Evolutionary conservation across 2,329 filamentous ascomycete species (phyloP).

Genomic region (Pseudogymnoascus sp.): DNA sequence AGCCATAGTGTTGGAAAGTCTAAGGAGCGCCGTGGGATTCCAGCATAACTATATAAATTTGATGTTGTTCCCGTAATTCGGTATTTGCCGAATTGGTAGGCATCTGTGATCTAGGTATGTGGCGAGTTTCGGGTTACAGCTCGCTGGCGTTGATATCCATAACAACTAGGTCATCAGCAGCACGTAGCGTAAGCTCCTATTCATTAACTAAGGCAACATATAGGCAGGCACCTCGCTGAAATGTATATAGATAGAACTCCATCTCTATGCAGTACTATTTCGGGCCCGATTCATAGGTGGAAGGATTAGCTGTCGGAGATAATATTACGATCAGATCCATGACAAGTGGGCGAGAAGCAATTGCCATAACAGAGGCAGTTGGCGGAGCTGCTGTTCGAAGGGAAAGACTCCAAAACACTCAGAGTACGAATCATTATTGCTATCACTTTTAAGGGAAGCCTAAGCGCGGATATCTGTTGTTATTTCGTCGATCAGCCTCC

Average conservation of each 20-base stretch:
- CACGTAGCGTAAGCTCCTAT: neutral
- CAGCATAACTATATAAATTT: neutral
- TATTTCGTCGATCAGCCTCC: slow-evolving; percentile 9
- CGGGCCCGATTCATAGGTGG: slow-evolving; percentile 15
- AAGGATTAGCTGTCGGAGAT: slow-evolving; percentile 20
- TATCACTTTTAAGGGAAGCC: slow-evolving; percentile 14
- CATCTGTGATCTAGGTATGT: too few relatives aligned
- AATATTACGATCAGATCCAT: slow-evolving; percentile 31
- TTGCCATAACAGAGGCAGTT: neutral
- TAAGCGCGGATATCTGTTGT: slow-evolving; percentile 3
- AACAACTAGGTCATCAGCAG: neutral
- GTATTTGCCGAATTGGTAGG: too few relatives aligned
- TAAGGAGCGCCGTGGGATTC: neutral
- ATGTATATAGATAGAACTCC: neutral
- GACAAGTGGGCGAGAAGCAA: slow-evolving; percentile 24
- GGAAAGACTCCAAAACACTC: slow-evolving; percentile 17
- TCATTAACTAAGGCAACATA: neutral
- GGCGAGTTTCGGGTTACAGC: too few relatives aligned
- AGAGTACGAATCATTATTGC: slow-evolving; percentile 17
- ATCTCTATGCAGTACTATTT: neutral
- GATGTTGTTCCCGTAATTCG: too few relatives aligned
- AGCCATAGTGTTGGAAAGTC: neutral
- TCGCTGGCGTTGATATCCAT: neutral
- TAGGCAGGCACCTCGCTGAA: neutral
- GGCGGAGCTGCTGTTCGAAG: slow-evolving; percentile 17